Evolutionary conservation across 371 early-diverging fungal species (phyloP), one percentile per base, ranked within the genome.

Genomic region (Rhizopus microsporus): DNA sequence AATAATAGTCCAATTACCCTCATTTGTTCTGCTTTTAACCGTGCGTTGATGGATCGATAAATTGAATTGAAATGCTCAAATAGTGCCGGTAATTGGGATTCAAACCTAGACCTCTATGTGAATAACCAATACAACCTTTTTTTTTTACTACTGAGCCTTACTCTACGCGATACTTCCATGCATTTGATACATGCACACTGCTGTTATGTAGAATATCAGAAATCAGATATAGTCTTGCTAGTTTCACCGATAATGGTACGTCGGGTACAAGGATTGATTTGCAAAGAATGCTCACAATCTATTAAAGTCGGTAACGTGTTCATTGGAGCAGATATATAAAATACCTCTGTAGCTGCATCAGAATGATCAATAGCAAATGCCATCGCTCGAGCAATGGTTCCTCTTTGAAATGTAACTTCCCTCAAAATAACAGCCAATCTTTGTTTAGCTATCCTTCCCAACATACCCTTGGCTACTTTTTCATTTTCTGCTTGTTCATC

Each of bases 131-230:
- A 29, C 29, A 6, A 29, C 46, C 8, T 23, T 46, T 43, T 43
- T 13, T 43, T 43, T 43, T 43, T 43, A 30, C 29, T 38, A 17
- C 23, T 31, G 34, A 10, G 13, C 50, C 73, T 65, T 74, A 83
- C 68, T 77, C 82, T 30, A 81, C 74, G 38, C 97, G 76, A 58
- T 88, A 88, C 67, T 89, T 85, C 96, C 96, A 96, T 7, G 90
- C 96, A 64, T 90, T 89, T 7, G 91, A 86, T 0, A 94, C 80
- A 9, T 84, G 82, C 5, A 85, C 86, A 37, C 88, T 84, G 55
- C 89, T 82, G 70, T 96, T 96, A 68, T 92, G 90, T 29, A 96
- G 74, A 13, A 95, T 86, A 56, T 97, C 97, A 0, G 89, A 90
- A 6, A 96, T 80, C 8, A 96, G 72, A 62, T 88, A 88, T 13